Percentiles rank a stretch among this genome's conserved stretches.
These are phyloP conservation scores for Aspergillus ochraceoroseus DNA, from an alignment of 2,329 filamentous ascomycete species.

Conservation along the genomic window DNA sequence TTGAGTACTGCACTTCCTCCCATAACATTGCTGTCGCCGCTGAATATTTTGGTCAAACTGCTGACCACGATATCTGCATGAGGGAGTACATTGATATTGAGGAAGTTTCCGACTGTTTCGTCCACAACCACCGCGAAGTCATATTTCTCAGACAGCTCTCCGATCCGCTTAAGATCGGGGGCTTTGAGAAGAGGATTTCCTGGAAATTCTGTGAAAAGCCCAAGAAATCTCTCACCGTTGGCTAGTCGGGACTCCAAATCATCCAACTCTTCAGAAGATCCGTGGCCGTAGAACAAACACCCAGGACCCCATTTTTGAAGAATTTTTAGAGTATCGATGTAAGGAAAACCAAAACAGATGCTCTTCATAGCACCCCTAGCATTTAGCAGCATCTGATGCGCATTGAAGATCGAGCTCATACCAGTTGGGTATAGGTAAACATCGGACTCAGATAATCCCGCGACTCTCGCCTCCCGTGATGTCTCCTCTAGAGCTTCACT, in stretches of 20 bases:
- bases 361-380: slow-evolving; percentile 64
- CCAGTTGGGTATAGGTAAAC: slow-evolving; percentile 84
- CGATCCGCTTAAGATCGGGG: slow-evolving; percentile 78
- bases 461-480: slow-evolving; percentile 33
- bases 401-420: slow-evolving; percentile 93
- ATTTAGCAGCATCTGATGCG: slow-evolving; percentile 68
- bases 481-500: slow-evolving; percentile 51
- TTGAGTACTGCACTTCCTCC: slow-evolving; percentile 69
- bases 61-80: slow-evolving; percentile 89
- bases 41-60: slow-evolving; percentile 95
- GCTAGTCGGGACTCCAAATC: slow-evolving; percentile 70
- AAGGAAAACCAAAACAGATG: slow-evolving; percentile 94
- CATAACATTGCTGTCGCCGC: slow-evolving; percentile 97
- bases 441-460: slow-evolving; percentile 71
- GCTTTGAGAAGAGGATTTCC: slow-evolving; percentile 84
- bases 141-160: slow-evolving; percentile 70
- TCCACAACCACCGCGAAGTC: slow-evolving; percentile 89
- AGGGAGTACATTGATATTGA: slow-evolving; percentile 89
- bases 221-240: slow-evolving; percentile 69
- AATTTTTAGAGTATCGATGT: slow-evolving; percentile 93
- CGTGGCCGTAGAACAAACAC: slow-evolving; percentile 80
- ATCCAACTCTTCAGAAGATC: slow-evolving; percentile 71
- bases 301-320: slow-evolving; percentile 91
- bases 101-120: slow-evolving; percentile 93
- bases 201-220: slow-evolving; percentile 90